phyloP scores from a whole-genome alignment of 2,329 filamentous ascomycete genomes.

The Aspergillus tamarii region DNA sequence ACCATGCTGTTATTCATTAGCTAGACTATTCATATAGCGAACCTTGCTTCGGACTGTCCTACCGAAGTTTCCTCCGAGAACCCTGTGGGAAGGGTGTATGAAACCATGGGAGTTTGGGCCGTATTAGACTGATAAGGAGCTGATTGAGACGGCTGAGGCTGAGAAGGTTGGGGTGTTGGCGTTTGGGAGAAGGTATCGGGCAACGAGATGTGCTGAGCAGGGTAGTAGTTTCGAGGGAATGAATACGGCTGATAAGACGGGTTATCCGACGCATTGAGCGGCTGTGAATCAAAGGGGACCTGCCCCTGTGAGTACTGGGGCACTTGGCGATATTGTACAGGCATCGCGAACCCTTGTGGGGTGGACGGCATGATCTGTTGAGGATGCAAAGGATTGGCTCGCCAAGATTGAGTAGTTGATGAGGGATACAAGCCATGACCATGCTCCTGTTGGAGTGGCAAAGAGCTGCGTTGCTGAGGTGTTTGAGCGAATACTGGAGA shows the following conservation, averaged over 20 bases:
- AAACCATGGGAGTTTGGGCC: constrained; percentile 25
- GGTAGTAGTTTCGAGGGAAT: constrained; percentile 37
- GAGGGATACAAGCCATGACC: constrained; percentile 37
- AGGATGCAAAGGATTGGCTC: constrained; percentile 35
- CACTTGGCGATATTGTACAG: constrained; percentile 36
- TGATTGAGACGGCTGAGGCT: constrained; percentile 25
- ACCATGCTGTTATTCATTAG: constrained; percentile 27
- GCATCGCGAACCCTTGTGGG: constrained; percentile 31
- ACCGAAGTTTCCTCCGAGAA: constrained; percentile 32
- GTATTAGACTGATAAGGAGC: constrained; percentile 22
- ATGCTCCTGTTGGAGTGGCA: constrained; percentile 29
- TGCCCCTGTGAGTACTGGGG: constrained; percentile 36
- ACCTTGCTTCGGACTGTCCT: constrained; percentile 6
- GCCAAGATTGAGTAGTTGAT: constrained; percentile 37
- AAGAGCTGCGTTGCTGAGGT: constrained; percentile 27
- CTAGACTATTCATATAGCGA: background rate
- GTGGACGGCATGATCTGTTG: constrained; percentile 26
- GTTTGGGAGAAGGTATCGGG: constrained; percentile 34
- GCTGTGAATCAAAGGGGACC: constrained; percentile 33
- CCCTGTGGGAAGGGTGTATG: constrained; percentile 32
- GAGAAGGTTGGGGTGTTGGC: constrained; percentile 28
- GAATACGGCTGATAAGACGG: constrained; percentile 38
- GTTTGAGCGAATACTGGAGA: constrained; percentile 39
- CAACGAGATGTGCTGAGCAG: constrained; percentile 30
- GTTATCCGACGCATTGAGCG: constrained; percentile 32